Conservation (phyloP, 371 early-diverging fungal genomes). For the Sporodiniella umbellata region DNA sequence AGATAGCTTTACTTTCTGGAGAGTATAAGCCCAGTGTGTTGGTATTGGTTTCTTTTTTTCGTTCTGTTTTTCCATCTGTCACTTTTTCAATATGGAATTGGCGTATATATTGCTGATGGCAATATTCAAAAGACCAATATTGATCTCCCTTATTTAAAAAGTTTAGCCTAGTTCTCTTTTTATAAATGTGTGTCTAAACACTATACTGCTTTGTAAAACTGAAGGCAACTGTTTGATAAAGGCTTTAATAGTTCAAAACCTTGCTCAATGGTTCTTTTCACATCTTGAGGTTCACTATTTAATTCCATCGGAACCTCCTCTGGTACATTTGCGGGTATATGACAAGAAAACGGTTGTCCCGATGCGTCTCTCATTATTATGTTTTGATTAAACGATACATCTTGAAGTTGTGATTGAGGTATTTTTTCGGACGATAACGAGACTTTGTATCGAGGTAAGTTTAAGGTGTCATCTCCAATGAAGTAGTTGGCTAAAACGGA, state of each 20-base stretch:
- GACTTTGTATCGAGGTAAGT: slow-evolving; percentile 52
- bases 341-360: slow-evolving; percentile 52
- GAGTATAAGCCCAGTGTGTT: slow-evolving; percentile 1
- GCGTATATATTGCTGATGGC: slow-evolving; percentile 66
- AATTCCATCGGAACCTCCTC: slow-evolving; percentile 14
- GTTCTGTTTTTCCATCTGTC: slow-evolving; percentile 20
- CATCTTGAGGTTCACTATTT: slow-evolving; percentile 22
- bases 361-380: slow-evolving; percentile 44
- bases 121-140: slow-evolving; percentile 83
- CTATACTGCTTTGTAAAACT: slow-evolving; percentile 31
- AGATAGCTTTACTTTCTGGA: slow-evolving; percentile 9
- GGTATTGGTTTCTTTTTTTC: slow-evolving; percentile 14
- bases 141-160: slow-evolving; percentile 41
- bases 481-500: slow-evolving; percentile 22
- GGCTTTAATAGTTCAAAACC: slow-evolving; percentile 62
- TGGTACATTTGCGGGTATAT: slow-evolving; percentile 37
- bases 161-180: neutral
- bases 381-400: slow-evolving; percentile 5
- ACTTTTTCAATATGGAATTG: slow-evolving; percentile 61
- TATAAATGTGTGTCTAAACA: neutral
- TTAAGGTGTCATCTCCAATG: slow-evolving; percentile 52
- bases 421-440: slow-evolving; percentile 37
- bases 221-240: slow-evolving; percentile 51
- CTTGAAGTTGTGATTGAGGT: slow-evolving; percentile 22
- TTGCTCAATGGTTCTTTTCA: slow-evolving; percentile 41